Percentiles rank a stretch among this genome's conserved stretches.
phyloP scores from a whole-genome alignment of 176 grass and related monocot species.

The bread wheat (Triticum aestivum) region DNA sequence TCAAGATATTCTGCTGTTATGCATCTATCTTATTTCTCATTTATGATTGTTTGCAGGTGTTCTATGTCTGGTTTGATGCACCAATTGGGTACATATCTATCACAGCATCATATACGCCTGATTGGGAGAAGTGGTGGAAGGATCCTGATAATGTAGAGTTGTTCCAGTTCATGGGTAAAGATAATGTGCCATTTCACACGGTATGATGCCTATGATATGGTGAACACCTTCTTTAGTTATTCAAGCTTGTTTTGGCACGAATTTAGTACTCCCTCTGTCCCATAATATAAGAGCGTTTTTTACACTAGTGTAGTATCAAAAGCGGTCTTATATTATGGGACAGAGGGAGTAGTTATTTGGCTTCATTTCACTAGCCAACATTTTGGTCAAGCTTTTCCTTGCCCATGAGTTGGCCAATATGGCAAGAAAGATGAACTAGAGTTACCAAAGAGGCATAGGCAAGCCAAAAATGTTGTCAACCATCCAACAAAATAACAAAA shows the following conservation, averaged over 20 bases:
- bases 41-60: slow-evolving; percentile 62
- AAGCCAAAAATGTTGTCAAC: background rate
- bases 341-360: background rate
- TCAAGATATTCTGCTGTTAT: slow-evolving; percentile 12
- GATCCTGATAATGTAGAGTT: slow-evolving; percentile 90
- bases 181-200: slow-evolving; percentile 99
- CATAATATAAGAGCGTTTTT: too few relatives aligned
- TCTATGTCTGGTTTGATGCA: slow-evolving; percentile 99
- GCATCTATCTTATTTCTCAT: slow-evolving; percentile 12
- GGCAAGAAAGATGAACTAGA: background rate
- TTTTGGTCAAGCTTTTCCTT: background rate
- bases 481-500: background rate
- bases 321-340: too few relatives aligned
- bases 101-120: slow-evolving; percentile 86
- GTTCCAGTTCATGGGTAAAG: slow-evolving; percentile 99
- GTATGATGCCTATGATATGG: slow-evolving; percentile 42
- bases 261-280: background rate
- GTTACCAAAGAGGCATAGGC: background rate
- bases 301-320: too few relatives aligned
- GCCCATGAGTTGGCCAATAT: background rate
- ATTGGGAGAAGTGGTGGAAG: slow-evolving; percentile 99
- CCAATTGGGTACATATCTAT: slow-evolving; percentile 97
- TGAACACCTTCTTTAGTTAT: slow-evolving; percentile 6
- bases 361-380: background rate
- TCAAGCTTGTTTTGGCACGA: background rate